phyloP scores from a whole-genome alignment of 306 rosid genomes.

The Castanea crenata region DNA sequence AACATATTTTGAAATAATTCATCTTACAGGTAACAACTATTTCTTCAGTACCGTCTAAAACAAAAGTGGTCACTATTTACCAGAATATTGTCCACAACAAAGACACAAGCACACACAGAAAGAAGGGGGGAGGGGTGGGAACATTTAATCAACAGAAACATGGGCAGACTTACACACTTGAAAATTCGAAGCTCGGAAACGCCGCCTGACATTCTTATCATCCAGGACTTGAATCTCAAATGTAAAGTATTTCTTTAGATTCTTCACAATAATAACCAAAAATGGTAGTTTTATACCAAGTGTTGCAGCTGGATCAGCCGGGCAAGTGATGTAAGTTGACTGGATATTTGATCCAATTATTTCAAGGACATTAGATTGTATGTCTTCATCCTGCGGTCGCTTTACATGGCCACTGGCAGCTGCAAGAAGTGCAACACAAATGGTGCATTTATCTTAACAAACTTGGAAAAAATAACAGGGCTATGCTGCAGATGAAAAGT shows the following conservation, averaged over 20 bases:
- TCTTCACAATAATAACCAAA: conserved; percentile 89
- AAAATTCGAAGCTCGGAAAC: conserved; percentile 94
- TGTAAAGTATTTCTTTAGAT: conserved; percentile 87
- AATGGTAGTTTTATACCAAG: conserved; percentile 93
- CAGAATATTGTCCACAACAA: conserved; percentile 6
- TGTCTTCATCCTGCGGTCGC: conserved; percentile 96
- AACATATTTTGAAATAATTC: not conserved
- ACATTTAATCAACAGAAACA: conserved; percentile 34
- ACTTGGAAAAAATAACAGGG: not conserved
- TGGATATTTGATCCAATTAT: conserved; percentile 88
- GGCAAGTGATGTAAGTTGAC: conserved; percentile 91
- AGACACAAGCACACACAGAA: not conserved
- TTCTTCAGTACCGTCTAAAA: not conserved
- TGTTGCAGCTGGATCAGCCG: conserved; percentile 94
- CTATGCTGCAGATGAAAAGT: not conserved
- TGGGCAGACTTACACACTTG: conserved; percentile 98
- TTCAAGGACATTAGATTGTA: conserved; percentile 91
- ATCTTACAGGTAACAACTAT: not conserved
- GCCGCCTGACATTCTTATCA: conserved; percentile 88
- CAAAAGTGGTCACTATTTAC: not conserved
- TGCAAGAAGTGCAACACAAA: conserved; percentile 30
- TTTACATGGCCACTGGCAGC: conserved; percentile 85
- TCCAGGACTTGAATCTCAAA: conserved; percentile 95
- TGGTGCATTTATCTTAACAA: conserved; percentile 6
- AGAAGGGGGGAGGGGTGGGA: not conserved